phyloP scores from a whole-genome alignment of 129 eudicot species.

The Chrysanthemum seticuspe region DNA sequence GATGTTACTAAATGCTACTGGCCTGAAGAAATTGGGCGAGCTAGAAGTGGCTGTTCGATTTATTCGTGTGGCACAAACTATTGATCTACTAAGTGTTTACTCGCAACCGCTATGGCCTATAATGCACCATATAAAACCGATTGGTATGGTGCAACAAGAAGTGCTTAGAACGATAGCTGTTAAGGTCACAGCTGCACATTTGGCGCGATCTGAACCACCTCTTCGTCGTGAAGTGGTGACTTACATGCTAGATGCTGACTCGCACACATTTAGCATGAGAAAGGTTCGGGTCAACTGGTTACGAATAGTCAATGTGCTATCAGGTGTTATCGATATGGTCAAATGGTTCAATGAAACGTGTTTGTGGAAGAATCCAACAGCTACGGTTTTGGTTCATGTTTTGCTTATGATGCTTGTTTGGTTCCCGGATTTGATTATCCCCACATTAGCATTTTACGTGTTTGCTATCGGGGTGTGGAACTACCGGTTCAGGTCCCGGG shows the following conservation, averaged over 20 bases:
- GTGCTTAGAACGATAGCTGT: slow-evolving; percentile 59
- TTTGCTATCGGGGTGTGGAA: slow-evolving; percentile 85
- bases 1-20: slow-evolving; percentile 49
- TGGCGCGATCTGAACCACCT: slow-evolving; percentile 87
- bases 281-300: slow-evolving; percentile 90
- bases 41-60: slow-evolving; percentile 82
- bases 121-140: slow-evolving; percentile 91
- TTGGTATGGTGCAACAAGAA: slow-evolving; percentile 78
- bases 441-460: slow-evolving; percentile 78
- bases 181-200: slow-evolving; percentile 65
- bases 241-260: slow-evolving; percentile 75
- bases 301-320: slow-evolving; percentile 69
- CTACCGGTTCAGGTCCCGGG: slow-evolving; percentile 56
- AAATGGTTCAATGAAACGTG: slow-evolving; percentile 85
- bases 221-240: slow-evolving; percentile 78
- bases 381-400: slow-evolving; percentile 87
- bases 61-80: slow-evolving; percentile 52
- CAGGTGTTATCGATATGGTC: slow-evolving; percentile 69
- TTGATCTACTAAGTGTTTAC: slow-evolving; percentile 78
- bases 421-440: slow-evolving; percentile 88
- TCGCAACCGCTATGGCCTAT: slow-evolving; percentile 72
- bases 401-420: slow-evolving; percentile 82
- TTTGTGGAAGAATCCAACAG: slow-evolving; percentile 80
- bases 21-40: slow-evolving; percentile 92
- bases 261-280: slow-evolving; percentile 87